Conservation (phyloP, 2,329 filamentous ascomycete genomes). For the Fusarium penzigii region DNA sequence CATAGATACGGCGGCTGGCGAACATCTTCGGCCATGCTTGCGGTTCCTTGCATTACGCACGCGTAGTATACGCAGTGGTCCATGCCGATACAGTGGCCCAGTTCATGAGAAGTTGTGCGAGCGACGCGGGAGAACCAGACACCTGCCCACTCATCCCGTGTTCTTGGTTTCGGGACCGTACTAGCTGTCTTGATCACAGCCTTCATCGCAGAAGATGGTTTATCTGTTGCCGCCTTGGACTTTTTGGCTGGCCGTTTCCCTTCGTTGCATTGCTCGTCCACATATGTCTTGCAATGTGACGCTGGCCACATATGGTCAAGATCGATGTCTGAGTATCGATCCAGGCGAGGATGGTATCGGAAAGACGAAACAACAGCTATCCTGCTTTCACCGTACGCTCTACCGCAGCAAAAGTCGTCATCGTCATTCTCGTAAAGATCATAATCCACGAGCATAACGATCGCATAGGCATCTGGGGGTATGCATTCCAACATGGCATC, state of each 20-base stretch:
- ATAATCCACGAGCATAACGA: constrained; percentile 59
- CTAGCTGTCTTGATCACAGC: constrained; percentile 36
- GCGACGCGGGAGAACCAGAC: constrained; percentile 61
- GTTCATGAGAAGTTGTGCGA: constrained; percentile 63
- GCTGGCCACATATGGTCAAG: constrained; percentile 62
- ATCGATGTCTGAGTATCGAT: constrained; percentile 40
- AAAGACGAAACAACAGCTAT: constrained; percentile 63
- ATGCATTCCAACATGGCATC: constrained; percentile 56
- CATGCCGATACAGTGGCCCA: constrained; percentile 68
- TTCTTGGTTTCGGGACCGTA: constrained; percentile 18
- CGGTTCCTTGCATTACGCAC: constrained; percentile 64
- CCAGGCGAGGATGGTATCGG: constrained; percentile 58
- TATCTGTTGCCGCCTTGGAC: neutral
- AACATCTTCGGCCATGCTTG: constrained; percentile 57
- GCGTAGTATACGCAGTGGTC: constrained; percentile 67
- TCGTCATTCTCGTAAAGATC: constrained; percentile 67
- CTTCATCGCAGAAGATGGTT: constrained; percentile 29
- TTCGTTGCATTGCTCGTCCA: constrained; percentile 40
- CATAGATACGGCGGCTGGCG: constrained; percentile 66
- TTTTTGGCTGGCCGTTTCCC: neutral
- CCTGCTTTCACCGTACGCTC: constrained; percentile 65
- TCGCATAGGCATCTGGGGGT: constrained; percentile 58
- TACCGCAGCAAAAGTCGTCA: constrained; percentile 66
- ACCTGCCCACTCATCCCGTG: constrained; percentile 32
- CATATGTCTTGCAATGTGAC: constrained; percentile 58